Evolutionary conservation across 306 rosid species (phyloP).

Genomic region (Citrullus amarus): DNA sequence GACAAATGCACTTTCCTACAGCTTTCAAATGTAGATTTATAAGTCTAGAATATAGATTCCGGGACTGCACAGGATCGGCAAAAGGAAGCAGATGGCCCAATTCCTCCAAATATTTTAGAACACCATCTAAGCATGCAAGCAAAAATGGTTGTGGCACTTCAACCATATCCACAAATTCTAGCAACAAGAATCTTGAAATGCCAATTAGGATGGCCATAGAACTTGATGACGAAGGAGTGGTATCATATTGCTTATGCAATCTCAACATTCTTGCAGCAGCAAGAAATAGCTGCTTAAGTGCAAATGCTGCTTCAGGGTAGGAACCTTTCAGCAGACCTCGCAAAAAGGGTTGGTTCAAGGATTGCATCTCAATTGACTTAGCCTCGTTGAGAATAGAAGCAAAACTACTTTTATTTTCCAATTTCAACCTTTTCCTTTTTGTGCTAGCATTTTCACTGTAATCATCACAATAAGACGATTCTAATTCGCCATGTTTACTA

Average conservation of each 20-base stretch:
- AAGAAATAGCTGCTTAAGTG: slow-evolving; percentile 60
- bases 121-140: slow-evolving; percentile 76
- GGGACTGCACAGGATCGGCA: slow-evolving; percentile 44
- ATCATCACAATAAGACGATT: slow-evolving; percentile 22
- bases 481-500: slow-evolving; percentile 13
- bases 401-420: slow-evolving; percentile 24
- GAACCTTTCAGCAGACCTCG: slow-evolving; percentile 54
- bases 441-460: slow-evolving; percentile 14
- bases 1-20: slow-evolving; percentile 60
- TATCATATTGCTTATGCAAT: slow-evolving; percentile 40
- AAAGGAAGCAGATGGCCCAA: slow-evolving; percentile 50
- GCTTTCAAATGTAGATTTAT: slow-evolving; percentile 54
- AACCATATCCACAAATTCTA: slow-evolving; percentile 43
- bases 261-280: slow-evolving; percentile 56
- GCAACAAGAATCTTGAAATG: slow-evolving; percentile 46
- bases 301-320: slow-evolving; percentile 42
- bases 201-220: slow-evolving; percentile 34
- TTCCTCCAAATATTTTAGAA: slow-evolving; percentile 58
- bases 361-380: slow-evolving; percentile 33
- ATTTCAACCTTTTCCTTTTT: slow-evolving; percentile 16
- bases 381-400: slow-evolving; percentile 31
- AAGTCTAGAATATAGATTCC: slow-evolving; percentile 42
- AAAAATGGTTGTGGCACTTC: slow-evolving; percentile 47
- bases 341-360: slow-evolving; percentile 42
- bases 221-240: slow-evolving; percentile 29